Evolutionary conservation across 2,329 filamentous ascomycete species (phyloP).

Genomic region (Aspergillus quadricinctus): DNA sequence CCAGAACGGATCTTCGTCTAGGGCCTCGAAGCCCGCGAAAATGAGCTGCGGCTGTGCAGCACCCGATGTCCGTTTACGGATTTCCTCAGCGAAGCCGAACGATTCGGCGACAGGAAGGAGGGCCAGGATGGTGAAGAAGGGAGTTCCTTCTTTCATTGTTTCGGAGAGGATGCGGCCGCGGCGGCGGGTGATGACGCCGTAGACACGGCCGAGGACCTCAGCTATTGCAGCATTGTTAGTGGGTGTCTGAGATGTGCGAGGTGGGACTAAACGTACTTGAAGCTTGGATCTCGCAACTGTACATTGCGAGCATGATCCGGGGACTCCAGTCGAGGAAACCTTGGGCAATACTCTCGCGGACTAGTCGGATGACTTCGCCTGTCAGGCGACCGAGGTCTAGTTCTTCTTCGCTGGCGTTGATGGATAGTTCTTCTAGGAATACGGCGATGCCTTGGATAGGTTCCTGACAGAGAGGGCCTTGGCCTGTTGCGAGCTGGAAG

Average conservation of each 20-base stretch:
- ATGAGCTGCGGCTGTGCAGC: constrained; percentile 89
- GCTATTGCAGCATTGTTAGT: constrained; percentile 44
- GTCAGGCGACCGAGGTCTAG: constrained; percentile 72
- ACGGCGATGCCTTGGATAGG: constrained; percentile 91
- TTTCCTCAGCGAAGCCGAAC: constrained; percentile 95
- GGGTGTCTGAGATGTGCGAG: not conserved
- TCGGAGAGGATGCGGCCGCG: constrained; percentile 86
- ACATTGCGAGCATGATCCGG: constrained; percentile 94
- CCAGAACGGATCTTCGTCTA: constrained; percentile 97
- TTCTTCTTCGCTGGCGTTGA: constrained; percentile 53
- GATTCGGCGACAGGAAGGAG: constrained; percentile 88
- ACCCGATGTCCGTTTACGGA: constrained; percentile 87
- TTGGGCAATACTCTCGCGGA: constrained; percentile 75
- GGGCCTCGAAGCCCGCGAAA: constrained; percentile 85
- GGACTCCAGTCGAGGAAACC: constrained; percentile 96
- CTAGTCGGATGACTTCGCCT: constrained; percentile 86
- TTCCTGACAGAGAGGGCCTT: constrained; percentile 88
- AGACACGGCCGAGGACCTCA: constrained; percentile 91
- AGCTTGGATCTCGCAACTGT: constrained; percentile 95
- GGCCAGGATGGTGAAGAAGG: constrained; percentile 91
- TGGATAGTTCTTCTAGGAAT: constrained; percentile 73
- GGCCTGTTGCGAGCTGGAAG: constrained; percentile 85
- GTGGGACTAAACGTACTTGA: constrained; percentile 56
- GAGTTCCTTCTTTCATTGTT: constrained; percentile 88
- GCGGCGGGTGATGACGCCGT: constrained; percentile 93